These are phyloP conservation scores for Aspergillus novofumigatus DNA, from an alignment of 2,329 filamentous ascomycete species.

Conservation along the genomic window DNA sequence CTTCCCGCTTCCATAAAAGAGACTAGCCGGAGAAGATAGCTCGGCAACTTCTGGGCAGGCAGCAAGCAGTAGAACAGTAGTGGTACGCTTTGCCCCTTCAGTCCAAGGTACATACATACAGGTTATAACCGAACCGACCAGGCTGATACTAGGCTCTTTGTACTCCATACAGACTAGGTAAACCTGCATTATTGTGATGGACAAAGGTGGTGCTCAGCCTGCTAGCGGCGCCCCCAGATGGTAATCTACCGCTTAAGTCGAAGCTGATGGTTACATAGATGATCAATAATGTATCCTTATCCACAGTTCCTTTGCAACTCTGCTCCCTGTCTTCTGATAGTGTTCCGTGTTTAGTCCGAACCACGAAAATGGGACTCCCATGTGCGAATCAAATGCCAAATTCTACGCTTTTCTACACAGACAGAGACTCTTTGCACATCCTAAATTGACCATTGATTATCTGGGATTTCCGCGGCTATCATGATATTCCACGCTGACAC, in stretches of 20 bases:
- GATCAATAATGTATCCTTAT: background rate
- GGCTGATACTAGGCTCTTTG: too few relatives aligned
- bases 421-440: too few relatives aligned
- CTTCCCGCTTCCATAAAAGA: background rate
- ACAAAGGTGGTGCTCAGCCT: background rate
- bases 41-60: background rate
- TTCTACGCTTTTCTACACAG: constrained; percentile 3
- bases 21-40: too few relatives aligned
- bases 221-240: too few relatives aligned
- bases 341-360: constrained; percentile 19
- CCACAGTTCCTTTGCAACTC: constrained; percentile 1
- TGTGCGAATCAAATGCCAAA: background rate
- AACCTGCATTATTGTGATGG: background rate
- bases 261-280: background rate
- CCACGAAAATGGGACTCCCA: constrained; percentile 9
- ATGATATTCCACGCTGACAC: background rate
- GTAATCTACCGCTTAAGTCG: background rate
- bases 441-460: background rate
- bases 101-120: background rate
- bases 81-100: background rate
- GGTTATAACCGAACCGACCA: background rate
- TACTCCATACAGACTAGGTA: background rate
- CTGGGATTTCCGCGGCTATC: background rate
- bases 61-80: background rate
- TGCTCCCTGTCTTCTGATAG: constrained; percentile 6